Percentiles rank a stretch among this genome's conserved stretches.
These are phyloP conservation scores for Pyrenophora seminiperda DNA, from an alignment of 2,329 filamentous ascomycete species.

Conservation along the genomic window DNA sequence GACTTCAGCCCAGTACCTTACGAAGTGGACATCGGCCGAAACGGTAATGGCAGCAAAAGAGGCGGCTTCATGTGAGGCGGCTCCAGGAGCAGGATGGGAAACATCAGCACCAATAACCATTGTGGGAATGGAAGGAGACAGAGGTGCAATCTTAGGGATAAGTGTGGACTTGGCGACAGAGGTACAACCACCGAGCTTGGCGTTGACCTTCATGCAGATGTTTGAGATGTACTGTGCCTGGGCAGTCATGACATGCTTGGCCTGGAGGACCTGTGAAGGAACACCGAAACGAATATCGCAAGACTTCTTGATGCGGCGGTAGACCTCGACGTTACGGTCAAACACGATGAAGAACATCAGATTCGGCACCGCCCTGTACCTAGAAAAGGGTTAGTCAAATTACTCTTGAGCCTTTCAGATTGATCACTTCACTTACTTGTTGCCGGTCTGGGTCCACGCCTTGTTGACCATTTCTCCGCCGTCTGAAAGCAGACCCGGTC, in stretches of 20 bases:
- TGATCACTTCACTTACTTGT: constrained; percentile 38
- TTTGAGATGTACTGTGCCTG: constrained; percentile 89
- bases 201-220: constrained; percentile 95
- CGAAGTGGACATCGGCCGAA: constrained; percentile 71
- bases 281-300: constrained; percentile 85
- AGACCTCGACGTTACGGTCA: constrained; percentile 72
- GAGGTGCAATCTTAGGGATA: constrained; percentile 35
- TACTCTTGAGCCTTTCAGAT: not conserved
- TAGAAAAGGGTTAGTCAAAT: constrained; percentile 3
- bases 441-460: constrained; percentile 62
- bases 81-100: constrained; percentile 75
- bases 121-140: constrained; percentile 52
- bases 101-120: constrained; percentile 92
- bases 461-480: constrained; percentile 59
- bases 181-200: constrained; percentile 87
- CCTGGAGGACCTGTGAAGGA: constrained; percentile 80
- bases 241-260: constrained; percentile 69
- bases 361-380: constrained; percentile 65
- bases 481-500: constrained; percentile 37
- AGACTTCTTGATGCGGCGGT: constrained; percentile 86
- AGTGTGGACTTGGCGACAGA: constrained; percentile 54
- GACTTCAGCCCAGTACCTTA: constrained; percentile 77
- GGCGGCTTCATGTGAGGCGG: constrained; percentile 50
- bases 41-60: constrained; percentile 89
- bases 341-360: constrained; percentile 80